Evolutionary conservation across 2,329 filamentous ascomycete species (phyloP).

Genomic region (Microdochium bolleyi): DNA sequence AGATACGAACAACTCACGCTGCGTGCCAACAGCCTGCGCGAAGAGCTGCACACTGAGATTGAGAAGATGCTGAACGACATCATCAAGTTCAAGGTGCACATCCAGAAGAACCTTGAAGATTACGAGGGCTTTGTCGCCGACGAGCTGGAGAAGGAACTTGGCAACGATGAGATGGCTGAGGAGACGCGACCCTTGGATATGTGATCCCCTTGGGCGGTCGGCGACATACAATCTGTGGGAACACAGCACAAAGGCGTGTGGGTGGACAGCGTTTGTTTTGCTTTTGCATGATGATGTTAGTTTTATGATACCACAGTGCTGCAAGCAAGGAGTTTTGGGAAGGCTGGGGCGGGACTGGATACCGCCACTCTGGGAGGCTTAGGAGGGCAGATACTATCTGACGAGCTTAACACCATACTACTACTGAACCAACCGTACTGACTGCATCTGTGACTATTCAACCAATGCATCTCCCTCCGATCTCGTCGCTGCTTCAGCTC

Average conservation of each 20-base stretch:
- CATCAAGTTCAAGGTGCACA: slow-evolving; percentile 96
- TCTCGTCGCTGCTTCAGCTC: no score
- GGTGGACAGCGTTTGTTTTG: not conserved
- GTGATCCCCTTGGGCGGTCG: slow-evolving; percentile 13
- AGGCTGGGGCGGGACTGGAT: not conserved
- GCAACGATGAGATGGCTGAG: slow-evolving; percentile 50
- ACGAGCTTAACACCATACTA: no score
- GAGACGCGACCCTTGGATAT: slow-evolving; percentile 44
- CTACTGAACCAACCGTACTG: no score
- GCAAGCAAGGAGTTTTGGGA: not conserved
- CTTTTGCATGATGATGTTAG: not conserved
- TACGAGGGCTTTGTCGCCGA: slow-evolving; percentile 92
- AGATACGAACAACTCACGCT: slow-evolving; percentile 91
- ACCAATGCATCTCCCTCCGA: no score
- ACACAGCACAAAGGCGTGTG: not conserved
- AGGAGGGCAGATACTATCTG: not conserved
- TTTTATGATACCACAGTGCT: not conserved
- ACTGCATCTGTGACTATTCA: no score
- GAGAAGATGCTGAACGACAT: slow-evolving; percentile 95
- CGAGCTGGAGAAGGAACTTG: slow-evolving; percentile 80
- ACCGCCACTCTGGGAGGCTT: not conserved
- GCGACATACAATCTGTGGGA: slow-evolving; percentile 1
- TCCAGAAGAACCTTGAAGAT: slow-evolving; percentile 86
- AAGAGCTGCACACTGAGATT: slow-evolving; percentile 95
- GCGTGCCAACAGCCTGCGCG: slow-evolving; percentile 73